These are phyloP conservation scores for Elsinoe ampelina DNA, from an alignment of 2,329 filamentous ascomycete species.

Conservation along the genomic window DNA sequence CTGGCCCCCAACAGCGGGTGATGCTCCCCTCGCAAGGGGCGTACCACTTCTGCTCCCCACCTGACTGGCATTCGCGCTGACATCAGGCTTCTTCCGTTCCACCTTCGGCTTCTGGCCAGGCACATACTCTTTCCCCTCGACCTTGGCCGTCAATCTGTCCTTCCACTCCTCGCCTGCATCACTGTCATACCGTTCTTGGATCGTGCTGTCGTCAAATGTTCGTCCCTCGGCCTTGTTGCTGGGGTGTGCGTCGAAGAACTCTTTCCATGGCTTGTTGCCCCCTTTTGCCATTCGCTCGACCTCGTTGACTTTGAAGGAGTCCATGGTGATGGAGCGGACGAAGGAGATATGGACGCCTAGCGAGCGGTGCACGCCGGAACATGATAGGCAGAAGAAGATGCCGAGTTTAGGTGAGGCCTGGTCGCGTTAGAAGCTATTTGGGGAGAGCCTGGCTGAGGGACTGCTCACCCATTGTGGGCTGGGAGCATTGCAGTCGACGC, in stretches of 20 bases:
- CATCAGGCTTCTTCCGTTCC: slow-evolving; percentile 15
- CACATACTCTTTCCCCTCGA: slow-evolving; percentile 80
- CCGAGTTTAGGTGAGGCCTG: slow-evolving; percentile 85
- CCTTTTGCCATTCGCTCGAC: slow-evolving; percentile 89
- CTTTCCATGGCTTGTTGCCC: slow-evolving; percentile 78
- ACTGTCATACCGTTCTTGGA: slow-evolving; percentile 81
- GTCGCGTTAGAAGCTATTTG: slow-evolving; percentile 11
- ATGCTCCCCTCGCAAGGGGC: slow-evolving; percentile 19
- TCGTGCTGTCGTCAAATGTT: slow-evolving; percentile 76
- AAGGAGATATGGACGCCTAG: slow-evolving; percentile 98
- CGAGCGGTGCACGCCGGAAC: slow-evolving; percentile 87
- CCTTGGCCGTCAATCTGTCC: slow-evolving; percentile 75
- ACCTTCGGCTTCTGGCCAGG: slow-evolving; percentile 39
- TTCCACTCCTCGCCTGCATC: slow-evolving; percentile 94
- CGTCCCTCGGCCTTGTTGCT: slow-evolving; percentile 37
- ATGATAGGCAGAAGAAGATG: slow-evolving; percentile 96
- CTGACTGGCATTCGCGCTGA: slow-evolving; percentile 13
- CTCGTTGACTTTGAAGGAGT: slow-evolving; percentile 89
- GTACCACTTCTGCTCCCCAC: slow-evolving; percentile 23
- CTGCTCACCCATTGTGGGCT: slow-evolving; percentile 90
- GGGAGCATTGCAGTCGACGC: slow-evolving; percentile 91
- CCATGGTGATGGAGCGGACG: slow-evolving; percentile 95
- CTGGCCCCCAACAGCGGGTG: slow-evolving; percentile 24
- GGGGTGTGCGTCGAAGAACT: slow-evolving; percentile 63
- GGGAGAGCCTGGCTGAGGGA: slow-evolving; percentile 6